phyloP scores from a whole-genome alignment of 148 eudicot species.

The Cornus controversa region DNA sequence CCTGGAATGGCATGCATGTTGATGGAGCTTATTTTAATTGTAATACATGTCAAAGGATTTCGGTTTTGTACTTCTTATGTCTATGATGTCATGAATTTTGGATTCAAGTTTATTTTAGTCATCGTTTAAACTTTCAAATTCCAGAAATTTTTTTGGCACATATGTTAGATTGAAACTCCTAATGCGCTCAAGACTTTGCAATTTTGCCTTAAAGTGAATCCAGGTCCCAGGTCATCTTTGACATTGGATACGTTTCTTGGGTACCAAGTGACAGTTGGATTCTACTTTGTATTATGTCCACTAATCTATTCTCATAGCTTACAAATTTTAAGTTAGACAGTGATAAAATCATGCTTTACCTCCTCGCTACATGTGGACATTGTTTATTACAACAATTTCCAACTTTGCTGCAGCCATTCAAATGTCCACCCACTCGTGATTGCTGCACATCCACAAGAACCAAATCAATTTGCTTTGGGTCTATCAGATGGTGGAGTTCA shows the following conservation, averaged over 20 bases:
- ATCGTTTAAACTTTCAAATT: no score
- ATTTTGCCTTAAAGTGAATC: neutral
- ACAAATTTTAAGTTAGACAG: neutral
- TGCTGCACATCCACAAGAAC: slow-evolving; percentile 87
- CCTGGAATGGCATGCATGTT: neutral
- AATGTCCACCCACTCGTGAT: slow-evolving; percentile 79
- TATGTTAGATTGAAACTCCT: neutral
- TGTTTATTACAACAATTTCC: neutral
- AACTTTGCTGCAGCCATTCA: slow-evolving; percentile 46
- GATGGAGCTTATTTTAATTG: neutral
- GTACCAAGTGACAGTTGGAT: neutral
- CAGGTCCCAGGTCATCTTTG: neutral
- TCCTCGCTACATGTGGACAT: neutral
- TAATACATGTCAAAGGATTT: neutral
- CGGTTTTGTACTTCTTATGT: no score
- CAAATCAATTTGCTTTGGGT: slow-evolving; percentile 85
- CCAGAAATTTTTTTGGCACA: neutral
- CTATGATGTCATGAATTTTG: no score
- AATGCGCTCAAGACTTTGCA: neutral
- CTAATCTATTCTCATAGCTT: neutral
- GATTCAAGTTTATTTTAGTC: no score
- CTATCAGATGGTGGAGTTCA: slow-evolving; percentile 88
- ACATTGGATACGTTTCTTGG: neutral
- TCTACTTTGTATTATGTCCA: neutral
- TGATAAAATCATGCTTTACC: neutral